These are phyloP conservation scores for Fusarium vanettenii DNA, from an alignment of 2,329 filamentous ascomycete species.

Conservation along the genomic window DNA sequence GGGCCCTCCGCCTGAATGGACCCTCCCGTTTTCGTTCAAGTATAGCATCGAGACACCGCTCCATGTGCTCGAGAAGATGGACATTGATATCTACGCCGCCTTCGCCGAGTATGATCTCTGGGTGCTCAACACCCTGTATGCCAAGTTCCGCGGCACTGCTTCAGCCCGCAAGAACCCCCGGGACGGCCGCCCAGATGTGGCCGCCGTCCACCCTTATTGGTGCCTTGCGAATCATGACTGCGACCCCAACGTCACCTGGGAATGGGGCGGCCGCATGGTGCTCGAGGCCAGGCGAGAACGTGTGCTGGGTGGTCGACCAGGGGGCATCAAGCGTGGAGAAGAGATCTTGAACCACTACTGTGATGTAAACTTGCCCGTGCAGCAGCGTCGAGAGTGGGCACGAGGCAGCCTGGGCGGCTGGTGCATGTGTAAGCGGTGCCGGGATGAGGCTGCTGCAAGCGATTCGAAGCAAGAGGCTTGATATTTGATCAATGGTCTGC, in stretches of 20 bases:
- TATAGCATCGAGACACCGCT: constrained; percentile 80
- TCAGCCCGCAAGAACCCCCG: constrained; percentile 82
- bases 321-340: constrained; percentile 79
- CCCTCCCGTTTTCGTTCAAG: constrained; percentile 81
- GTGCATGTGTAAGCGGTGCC: constrained; percentile 88
- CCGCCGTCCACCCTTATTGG: constrained; percentile 95
- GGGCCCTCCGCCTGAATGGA: constrained; percentile 70
- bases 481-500: not conserved
- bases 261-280: constrained; percentile 85
- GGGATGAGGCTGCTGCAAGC: constrained; percentile 70
- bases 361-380: constrained; percentile 82
- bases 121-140: constrained; percentile 91
- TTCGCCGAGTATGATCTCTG: constrained; percentile 75
- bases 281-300: constrained; percentile 72
- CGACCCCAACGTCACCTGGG: constrained; percentile 94
- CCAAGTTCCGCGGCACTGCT: constrained; percentile 93
- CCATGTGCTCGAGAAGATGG: constrained; percentile 86
- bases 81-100: constrained; percentile 77
- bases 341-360: constrained; percentile 97
- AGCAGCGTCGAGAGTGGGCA: constrained; percentile 89
- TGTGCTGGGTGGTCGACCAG: constrained; percentile 61
- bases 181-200: constrained; percentile 88
- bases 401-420: constrained; percentile 86
- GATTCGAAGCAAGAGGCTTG: constrained; percentile 19
- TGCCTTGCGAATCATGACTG: constrained; percentile 97